Base-by-base conservation (phyloP, 306 rosid genomes). In the Quercus ilex region DNA sequence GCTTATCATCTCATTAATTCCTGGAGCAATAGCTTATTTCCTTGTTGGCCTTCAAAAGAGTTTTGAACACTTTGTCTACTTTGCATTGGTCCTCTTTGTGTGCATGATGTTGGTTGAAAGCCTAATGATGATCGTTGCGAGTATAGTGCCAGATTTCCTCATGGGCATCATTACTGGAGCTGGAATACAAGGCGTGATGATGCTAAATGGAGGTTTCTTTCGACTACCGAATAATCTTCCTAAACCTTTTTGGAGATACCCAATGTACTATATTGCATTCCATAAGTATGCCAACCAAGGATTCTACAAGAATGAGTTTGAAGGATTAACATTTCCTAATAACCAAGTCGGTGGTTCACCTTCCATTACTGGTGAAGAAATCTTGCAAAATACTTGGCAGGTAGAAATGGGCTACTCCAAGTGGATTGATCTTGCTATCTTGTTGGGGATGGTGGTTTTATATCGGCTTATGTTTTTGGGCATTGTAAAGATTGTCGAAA, bases 61-160 rank as follows among this genome's bases (percentile, higher is more conserved):
- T n/a, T 1, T 63, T 3, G 85, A 80, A 2, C 88, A 88, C 74
- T 88, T 88, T 55, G 69, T 81, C 15, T 88, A 71, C 82, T 86
- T 91, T 19, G 52, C 80, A 12, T 56, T 76, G 31, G 73, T 86
- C 2, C 88, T 89, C 17, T 89, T 91, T 64, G 74, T 67, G 46
- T 43, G 69, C 33, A 72, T 86, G 81, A 78, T 85, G 82, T 70
- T 85, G 82, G 96, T 89, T 4, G 93, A 91, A 75, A 86, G 93
- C 87, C 84, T 88, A 1, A 91, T 91, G 96, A 86, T 91, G 92
- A 82, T 89, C 26, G 92, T 91, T 25, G 90, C 87, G 1, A 86
- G 93, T 28, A 56, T 88, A 26, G 82, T 82, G 6, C 88, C 94
- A 3, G 85, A 90, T 67, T 90, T 77, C 59, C 86, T 88, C 10